Percentiles rank a stretch among this genome's conserved stretches.
Evolutionary conservation across 305 asterid species (phyloP).

Genomic region (Fraxinus ornus): DNA sequence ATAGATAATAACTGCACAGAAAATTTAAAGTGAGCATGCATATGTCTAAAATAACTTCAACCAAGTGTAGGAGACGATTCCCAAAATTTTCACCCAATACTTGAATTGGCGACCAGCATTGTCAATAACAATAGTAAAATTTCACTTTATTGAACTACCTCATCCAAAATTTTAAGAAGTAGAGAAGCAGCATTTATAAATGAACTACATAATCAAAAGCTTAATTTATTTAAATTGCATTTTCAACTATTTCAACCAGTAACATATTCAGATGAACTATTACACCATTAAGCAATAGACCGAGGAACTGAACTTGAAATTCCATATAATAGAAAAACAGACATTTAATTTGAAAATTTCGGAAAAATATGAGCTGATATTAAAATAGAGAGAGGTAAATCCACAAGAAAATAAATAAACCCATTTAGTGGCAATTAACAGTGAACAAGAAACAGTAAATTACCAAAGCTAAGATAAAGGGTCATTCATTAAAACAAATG

Average conservation of each 20-base stretch:
- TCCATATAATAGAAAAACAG: neutral
- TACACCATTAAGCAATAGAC: neutral
- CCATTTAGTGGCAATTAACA: neutral
- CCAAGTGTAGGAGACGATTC: neutral
- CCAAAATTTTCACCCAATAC: neutral
- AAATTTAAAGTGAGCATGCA: constrained; percentile 16
- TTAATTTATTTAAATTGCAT: neutral
- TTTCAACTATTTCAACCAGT: neutral
- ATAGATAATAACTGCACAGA: constrained; percentile 61
- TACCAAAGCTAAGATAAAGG: neutral
- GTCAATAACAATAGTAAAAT: neutral
- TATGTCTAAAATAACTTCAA: neutral
- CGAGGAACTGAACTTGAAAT: neutral
- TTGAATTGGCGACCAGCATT: neutral
- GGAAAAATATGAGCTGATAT: neutral
- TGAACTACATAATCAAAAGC: neutral
- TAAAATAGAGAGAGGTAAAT: neutral
- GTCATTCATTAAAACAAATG: neutral
- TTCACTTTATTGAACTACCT: neutral
- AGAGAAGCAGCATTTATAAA: neutral
- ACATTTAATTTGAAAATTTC: neutral
- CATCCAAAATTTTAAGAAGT: neutral
- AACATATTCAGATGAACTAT: constrained; percentile 4
- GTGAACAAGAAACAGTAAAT: neutral
- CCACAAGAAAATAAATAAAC: neutral